Evolutionary conservation across 768 basidiomycete genomes (phyloP), one percentile per base, ranked within the genome.

Genomic region (Phlebiopsis flavidoalba): DNA sequence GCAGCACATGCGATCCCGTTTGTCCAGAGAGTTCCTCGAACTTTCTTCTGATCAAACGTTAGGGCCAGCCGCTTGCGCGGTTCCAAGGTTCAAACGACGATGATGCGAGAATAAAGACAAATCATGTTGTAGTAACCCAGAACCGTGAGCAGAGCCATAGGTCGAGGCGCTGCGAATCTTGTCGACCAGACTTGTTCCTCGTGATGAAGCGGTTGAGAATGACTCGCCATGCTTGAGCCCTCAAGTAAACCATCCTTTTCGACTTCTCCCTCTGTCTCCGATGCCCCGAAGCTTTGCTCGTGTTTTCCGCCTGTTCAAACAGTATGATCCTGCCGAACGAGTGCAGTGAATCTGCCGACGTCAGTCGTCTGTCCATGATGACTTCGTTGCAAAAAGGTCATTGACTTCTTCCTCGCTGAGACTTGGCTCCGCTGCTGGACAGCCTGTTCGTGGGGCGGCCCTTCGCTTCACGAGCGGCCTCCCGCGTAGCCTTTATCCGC

Each of bases 171-270:
- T 93, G 37, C 97, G 86, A 61, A 99, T 97, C 76, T 99, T 99
- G 79, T 99, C 57, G 92, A 94, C 97, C 97, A 99, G 2, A 98
- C 86, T 72, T 99, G 97, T 71, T 99, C 97, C 75, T 98, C 96
- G 76, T 98, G 96, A 73, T 98, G n/a, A n/a, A 98, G 43, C 96
- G 83, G 53, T 84, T 86, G 60, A 99, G 81, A 68, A 98, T 98
- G 10, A 83, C 79, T 59, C 86, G 86, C n/a, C 88, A 96, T 91
- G n/a, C n/a, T n/a, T n/a, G 64, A 98, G 81, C 69, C 86, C 88
- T n/a, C n/a, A n/a, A 68, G 81, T 87, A 71, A 98, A 97, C 66
- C 89, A n/a, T n/a, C 91, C 49, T 83, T 82, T 65, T 99, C 97
- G 17, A 94, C 92, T 1, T 82, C 83, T 54, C 84, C 82, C 66